These are phyloP conservation scores for Aphanomyces astaci DNA, from an alignment of 352 stramenopile genomes.

Conservation along the genomic window DNA sequence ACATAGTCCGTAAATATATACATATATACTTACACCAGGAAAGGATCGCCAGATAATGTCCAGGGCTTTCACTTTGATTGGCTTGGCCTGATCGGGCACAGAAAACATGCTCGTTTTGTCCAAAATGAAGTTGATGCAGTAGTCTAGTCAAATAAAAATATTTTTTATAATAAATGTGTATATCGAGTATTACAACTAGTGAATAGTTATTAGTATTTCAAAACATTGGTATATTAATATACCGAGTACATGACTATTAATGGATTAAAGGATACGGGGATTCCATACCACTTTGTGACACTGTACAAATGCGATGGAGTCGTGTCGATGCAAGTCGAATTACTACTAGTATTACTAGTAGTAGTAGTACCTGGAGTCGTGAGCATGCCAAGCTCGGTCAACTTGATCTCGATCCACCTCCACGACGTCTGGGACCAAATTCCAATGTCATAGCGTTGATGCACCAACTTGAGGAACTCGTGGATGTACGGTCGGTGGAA, in stretches of 20 bases:
- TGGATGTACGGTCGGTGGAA: slow-evolving; percentile 75
- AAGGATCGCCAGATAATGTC: slow-evolving; percentile 75
- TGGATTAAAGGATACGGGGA: no score
- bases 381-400: slow-evolving; percentile 81
- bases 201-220: no score
- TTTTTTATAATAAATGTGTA: no score
- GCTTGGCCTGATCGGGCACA: slow-evolving; percentile 28
- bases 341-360: no score
- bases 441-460: slow-evolving; percentile 81
- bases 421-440: slow-evolving; percentile 85
- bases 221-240: no score
- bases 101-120: slow-evolving; percentile 37
- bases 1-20: not conserved
- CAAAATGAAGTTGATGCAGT: slow-evolving; percentile 27
- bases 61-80: slow-evolving; percentile 62
- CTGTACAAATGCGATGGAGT: no score
- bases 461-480: slow-evolving; percentile 61
- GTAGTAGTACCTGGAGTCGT: slow-evolving; percentile 32
- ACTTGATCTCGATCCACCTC: slow-evolving; percentile 83
- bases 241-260: no score
- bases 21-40: slow-evolving; percentile 16
- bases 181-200: no score
- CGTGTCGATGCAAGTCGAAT: no score
- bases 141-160: slow-evolving; percentile 19
- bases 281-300: no score